Evolutionary conservation across 306 rosid species (phyloP), one percentile per base, ranked within the genome.

Genomic region (Notholithocarpus densiflorus): DNA sequence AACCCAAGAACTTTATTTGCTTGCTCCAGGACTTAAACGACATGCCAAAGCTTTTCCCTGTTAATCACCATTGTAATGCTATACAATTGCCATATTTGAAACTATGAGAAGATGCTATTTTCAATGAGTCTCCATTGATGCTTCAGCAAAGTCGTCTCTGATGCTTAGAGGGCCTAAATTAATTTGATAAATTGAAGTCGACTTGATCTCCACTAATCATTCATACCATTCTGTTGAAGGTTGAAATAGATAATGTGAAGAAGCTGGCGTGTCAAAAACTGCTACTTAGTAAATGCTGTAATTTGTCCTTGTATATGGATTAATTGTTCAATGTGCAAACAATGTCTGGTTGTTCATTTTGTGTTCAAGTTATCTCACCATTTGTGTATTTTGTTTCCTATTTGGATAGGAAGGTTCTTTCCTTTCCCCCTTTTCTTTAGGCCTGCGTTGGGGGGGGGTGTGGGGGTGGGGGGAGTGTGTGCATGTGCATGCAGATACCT

Each of bases 111-210:
- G 93, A 92, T 59, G 84, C 92, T 43, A 81, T 78, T 29, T 29
- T 29, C 48, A 90, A 75, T 1, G 98, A 91, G 83, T 95, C 97
- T 56, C 97, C 98, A 26, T 86, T 92, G 17, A 92, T 92, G 83
- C 92, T 95, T 91, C 53, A 77, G 72, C 90, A 92, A 89, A 82
- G 92, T 91, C 43, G n/a, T n/a, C n/a, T 75, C 89, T 29, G 94
- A 90, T n/a, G 80, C 90, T 73, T 92, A 29, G 88, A 89, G 72
- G 19, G 70, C 51, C 65, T 68, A 20, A 31, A 37, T 37, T 5
- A 7, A 37, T 37, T 5, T 6, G 9, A 5, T 37, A 37, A 37
- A 37, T 37, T 8, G 45, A 37, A 64, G 68, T 17, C 2, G 56
- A 69, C 23, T 40, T 68, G 57, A 53, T 34, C 40, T 27, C 62